Percentiles rank a stretch among this genome's conserved stretches.
Conservation (phyloP, 495 filamentous ascomycete genomes). For the Penicillium soppii region DNA sequence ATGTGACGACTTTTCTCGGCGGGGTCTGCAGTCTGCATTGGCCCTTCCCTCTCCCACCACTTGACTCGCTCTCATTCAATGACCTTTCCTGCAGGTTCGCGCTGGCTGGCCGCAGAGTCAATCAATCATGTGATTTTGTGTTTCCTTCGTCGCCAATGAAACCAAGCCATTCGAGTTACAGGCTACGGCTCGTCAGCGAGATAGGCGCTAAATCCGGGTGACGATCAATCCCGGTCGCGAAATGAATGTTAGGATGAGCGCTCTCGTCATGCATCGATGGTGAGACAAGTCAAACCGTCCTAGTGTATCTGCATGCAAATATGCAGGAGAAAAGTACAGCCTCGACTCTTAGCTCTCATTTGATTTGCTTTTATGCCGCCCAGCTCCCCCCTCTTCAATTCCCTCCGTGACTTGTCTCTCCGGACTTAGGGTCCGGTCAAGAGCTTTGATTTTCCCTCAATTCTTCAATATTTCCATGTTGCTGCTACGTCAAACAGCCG, state of each 20-base stretch:
- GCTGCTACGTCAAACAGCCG: slow-evolving; percentile 38
- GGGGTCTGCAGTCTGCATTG: slow-evolving; percentile 30
- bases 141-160: slow-evolving; percentile 26
- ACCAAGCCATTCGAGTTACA: slow-evolving; percentile 15
- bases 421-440: neutral
- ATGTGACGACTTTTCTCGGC: slow-evolving; percentile 28
- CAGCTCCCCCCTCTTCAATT: slow-evolving; percentile 6
- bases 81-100: slow-evolving; percentile 35
- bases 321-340: neutral
- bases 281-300: slow-evolving; percentile 25
- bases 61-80: slow-evolving; percentile 23
- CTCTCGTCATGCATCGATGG: slow-evolving; percentile 20
- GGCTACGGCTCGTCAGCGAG: slow-evolving; percentile 11
- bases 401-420: slow-evolving; percentile 2
- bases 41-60: slow-evolving; percentile 8
- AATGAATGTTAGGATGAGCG: slow-evolving; percentile 23
- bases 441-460: slow-evolving; percentile 3
- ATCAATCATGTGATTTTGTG: slow-evolving; percentile 43
- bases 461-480: slow-evolving; percentile 35
- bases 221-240: slow-evolving; percentile 27
- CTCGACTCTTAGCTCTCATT: slow-evolving; percentile 1
- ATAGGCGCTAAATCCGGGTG: slow-evolving; percentile 24
- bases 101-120: slow-evolving; percentile 38
- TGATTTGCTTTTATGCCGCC: slow-evolving; percentile 1
- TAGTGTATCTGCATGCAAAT: slow-evolving; percentile 5